phyloP scores from a whole-genome alignment of 257 asterid genomes.

The Anisodus acutangulus region DNA sequence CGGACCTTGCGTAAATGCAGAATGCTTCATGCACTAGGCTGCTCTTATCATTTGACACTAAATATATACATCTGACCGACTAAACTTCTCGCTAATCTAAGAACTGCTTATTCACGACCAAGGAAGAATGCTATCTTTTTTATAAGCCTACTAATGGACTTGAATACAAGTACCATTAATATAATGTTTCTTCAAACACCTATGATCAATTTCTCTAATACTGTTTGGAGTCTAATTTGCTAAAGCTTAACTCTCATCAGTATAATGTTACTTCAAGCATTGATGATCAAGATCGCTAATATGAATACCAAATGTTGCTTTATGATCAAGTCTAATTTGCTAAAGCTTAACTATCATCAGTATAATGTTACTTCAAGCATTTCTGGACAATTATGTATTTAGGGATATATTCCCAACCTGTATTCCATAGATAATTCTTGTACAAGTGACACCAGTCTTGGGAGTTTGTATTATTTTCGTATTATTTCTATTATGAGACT shows the following conservation, averaged over 20 bases:
- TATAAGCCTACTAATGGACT: neutral
- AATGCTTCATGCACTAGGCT: neutral
- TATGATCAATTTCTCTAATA: neutral
- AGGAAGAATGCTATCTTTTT: neutral
- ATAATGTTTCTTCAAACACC: neutral
- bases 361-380: constrained; percentile 14
- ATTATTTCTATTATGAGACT: too few species aligned
- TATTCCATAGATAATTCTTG: too few species aligned
- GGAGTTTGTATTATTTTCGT: too few species aligned
- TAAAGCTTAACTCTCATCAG: neutral
- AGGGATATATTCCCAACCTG: too few species aligned
- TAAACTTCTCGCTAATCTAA: neutral
- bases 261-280: constrained; percentile 22
- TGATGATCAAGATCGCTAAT: neutral
- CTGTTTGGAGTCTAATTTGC: neutral
- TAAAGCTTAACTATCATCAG: neutral
- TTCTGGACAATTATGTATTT: too few species aligned
- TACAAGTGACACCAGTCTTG: too few species aligned
- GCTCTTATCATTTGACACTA: neutral
- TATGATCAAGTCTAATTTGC: neutral
- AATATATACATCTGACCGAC: neutral
- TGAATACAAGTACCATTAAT: constrained; percentile 10
- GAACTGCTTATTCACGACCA: neutral
- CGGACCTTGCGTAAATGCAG: neutral
- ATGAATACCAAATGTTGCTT: neutral